A percentile compares a stretch with the other conserved stretches of the same genome.
Evolutionary conservation across 2,329 filamentous ascomycete genomes (phyloP).

Genomic region (Verruconis gallopava): DNA sequence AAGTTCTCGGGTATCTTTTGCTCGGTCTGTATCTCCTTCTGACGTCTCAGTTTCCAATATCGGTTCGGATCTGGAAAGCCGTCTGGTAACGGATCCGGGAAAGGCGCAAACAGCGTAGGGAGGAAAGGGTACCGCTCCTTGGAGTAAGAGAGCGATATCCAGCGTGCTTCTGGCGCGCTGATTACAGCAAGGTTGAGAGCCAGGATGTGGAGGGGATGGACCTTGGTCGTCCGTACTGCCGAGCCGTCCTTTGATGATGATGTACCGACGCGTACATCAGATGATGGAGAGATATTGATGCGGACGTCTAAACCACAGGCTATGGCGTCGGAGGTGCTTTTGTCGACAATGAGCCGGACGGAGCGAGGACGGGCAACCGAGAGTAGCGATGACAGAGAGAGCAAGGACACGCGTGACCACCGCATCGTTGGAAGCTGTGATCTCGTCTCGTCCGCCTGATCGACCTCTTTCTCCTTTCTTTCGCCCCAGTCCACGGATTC

Average conservation of each 20-base stretch:
- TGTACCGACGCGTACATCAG: too few relatives aligned
- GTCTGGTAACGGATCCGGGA: slow-evolving; percentile 12
- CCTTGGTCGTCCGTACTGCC: slow-evolving; percentile 9
- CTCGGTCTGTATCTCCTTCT: slow-evolving; percentile 20
- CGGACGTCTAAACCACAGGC: slow-evolving; percentile 24
- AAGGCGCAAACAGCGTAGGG: neutral
- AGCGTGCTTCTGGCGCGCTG: slow-evolving; percentile 24
- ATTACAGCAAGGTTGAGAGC: slow-evolving; percentile 28
- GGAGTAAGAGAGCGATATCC: slow-evolving; percentile 29
- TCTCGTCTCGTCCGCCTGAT: neutral
- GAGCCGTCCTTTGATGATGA: slow-evolving; percentile 8
- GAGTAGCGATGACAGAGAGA: slow-evolving; percentile 22
- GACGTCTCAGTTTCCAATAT: slow-evolving; percentile 25
- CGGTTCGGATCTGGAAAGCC: slow-evolving; percentile 25
- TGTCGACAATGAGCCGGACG: slow-evolving; percentile 24
- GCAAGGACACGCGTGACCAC: slow-evolving; percentile 23
- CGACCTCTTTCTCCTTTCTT: slow-evolving; percentile 20
- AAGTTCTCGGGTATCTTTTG: slow-evolving; percentile 13
- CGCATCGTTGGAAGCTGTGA: slow-evolving; percentile 15
- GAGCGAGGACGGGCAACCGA: slow-evolving; percentile 14
- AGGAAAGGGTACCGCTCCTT: slow-evolving; percentile 27
- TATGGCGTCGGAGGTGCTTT: slow-evolving; percentile 26
- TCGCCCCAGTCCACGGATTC: slow-evolving; percentile 23
- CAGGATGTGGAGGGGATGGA: slow-evolving; percentile 27
- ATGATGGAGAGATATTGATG: too few relatives aligned